These are phyloP conservation scores for Boletellus ananas DNA, from an alignment of 768 basidiomycete genomes.

Conservation along the genomic window DNA sequence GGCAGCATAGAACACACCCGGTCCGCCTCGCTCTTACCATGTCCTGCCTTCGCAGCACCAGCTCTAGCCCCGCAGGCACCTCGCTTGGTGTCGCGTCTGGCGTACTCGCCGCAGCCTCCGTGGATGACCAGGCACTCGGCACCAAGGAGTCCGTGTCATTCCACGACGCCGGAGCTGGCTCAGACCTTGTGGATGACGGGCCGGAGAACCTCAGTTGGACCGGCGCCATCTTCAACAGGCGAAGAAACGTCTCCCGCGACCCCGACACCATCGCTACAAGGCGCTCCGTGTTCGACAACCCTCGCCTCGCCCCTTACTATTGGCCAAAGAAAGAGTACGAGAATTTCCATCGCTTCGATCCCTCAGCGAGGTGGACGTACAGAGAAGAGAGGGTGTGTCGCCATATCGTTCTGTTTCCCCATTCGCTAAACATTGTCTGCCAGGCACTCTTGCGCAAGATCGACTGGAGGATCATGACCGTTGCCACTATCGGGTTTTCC, in stretches of 20 bases:
- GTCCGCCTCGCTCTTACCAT: no score
- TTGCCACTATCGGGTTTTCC: constrained; percentile 54
- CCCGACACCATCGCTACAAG: constrained; percentile 44
- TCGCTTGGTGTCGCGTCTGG: no score
- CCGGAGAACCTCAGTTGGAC: constrained; percentile 3
- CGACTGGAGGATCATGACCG: constrained; percentile 59
- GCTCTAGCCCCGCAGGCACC: no score
- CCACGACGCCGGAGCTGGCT: not conserved
- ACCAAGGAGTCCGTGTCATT: no score
- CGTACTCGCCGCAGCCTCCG: no score
- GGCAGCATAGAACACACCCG: no score
- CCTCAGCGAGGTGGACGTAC: constrained; percentile 55
- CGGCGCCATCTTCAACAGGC: constrained; percentile 2
- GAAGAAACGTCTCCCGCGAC: constrained; percentile 3
- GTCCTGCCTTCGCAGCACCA: no score
- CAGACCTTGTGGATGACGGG: constrained; percentile 7
- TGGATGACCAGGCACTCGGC: no score
- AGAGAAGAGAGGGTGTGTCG: constrained; percentile 46
- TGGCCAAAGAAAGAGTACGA: constrained; percentile 52
- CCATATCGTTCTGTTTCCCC: not conserved
- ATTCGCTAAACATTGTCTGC: not conserved
- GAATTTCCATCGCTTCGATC: constrained; percentile 55
- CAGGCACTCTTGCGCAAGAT: constrained; percentile 51
- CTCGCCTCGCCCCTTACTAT: constrained; percentile 38
- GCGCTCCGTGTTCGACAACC: constrained; percentile 52